phyloP scores from a whole-genome alignment of 169 alveolate species.

The Plasmodium vinckei region DNA sequence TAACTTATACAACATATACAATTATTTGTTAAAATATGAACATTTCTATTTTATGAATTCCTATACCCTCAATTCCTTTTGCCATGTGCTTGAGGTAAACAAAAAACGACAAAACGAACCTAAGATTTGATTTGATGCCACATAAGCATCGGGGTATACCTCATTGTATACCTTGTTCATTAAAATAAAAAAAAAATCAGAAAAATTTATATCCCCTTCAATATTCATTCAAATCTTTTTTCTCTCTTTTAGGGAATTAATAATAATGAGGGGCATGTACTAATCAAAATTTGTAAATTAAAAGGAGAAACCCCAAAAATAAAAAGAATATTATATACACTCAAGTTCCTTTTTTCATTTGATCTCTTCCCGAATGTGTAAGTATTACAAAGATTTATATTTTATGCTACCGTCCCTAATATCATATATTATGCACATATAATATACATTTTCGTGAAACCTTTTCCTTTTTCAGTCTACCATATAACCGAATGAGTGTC shows the following conservation, averaged over 20 bases:
- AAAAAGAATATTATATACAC: conserved; percentile 62
- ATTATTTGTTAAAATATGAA: conserved; percentile 55
- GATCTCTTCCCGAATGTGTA: conserved; percentile 73
- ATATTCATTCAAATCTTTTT: no score
- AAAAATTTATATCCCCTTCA: no score
- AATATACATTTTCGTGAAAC: neutral
- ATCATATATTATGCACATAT: neutral
- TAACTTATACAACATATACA: conserved; percentile 49
- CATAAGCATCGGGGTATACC: no score
- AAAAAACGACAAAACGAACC: neutral
- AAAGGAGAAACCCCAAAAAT: conserved; percentile 52
- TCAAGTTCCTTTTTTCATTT: conserved; percentile 62
- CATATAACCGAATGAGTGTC: conserved; percentile 73
- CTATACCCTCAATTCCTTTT: conserved; percentile 36
- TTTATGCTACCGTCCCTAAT: neutral
- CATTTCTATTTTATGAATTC: conserved; percentile 59
- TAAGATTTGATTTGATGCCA: no score
- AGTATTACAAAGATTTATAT: neutral
- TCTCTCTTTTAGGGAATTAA: conserved; percentile 48
- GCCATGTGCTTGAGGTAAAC: conserved; percentile 54
- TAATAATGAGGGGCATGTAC: conserved; percentile 66
- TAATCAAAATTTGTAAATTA: conserved; percentile 51
- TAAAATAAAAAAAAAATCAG: no score
- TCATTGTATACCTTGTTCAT: no score
- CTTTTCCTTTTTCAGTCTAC: conserved; percentile 9